phyloP scores from a whole-genome alignment of 2,329 filamentous ascomycete species.

The Beauveria sp. region DNA sequence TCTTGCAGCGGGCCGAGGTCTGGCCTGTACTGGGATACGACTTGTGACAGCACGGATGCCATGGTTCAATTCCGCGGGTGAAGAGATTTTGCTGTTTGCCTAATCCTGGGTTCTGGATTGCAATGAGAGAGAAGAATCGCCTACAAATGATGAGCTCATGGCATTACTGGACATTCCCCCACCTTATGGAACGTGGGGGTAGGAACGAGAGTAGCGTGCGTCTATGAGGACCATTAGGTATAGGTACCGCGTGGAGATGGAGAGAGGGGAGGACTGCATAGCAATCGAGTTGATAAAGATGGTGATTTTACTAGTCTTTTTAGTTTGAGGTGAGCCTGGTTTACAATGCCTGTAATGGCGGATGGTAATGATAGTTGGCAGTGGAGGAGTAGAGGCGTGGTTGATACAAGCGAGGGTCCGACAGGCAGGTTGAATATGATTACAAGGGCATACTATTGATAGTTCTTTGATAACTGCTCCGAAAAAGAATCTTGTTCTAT shows the following conservation, averaged over 20 bases:
- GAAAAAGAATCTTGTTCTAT: too few relatives aligned
- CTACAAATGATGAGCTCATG: neutral
- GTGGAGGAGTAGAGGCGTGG: neutral
- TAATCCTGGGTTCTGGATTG: neutral
- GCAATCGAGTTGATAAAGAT: neutral
- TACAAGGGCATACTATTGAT: too few relatives aligned
- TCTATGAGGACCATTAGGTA: neutral
- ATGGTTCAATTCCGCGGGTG: neutral
- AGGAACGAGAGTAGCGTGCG: neutral
- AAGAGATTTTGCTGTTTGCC: neutral
- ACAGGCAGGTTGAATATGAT: neutral
- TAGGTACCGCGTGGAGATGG: neutral
- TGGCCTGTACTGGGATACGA: constrained; percentile 2
- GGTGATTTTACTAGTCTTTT: too few relatives aligned
- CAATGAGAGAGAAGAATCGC: neutral
- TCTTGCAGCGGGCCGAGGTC: constrained; percentile 12
- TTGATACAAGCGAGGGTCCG: neutral
- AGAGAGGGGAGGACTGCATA: neutral
- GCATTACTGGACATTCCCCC: neutral
- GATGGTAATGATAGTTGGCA: neutral
- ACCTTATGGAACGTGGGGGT: neutral
- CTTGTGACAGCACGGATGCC: neutral
- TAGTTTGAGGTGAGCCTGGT: neutral
- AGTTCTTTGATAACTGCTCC: too few relatives aligned
- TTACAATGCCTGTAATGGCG: neutral